These are phyloP conservation scores for Phaeotremella fagi DNA, from an alignment of 768 basidiomycete genomes.

Conservation along the genomic window DNA sequence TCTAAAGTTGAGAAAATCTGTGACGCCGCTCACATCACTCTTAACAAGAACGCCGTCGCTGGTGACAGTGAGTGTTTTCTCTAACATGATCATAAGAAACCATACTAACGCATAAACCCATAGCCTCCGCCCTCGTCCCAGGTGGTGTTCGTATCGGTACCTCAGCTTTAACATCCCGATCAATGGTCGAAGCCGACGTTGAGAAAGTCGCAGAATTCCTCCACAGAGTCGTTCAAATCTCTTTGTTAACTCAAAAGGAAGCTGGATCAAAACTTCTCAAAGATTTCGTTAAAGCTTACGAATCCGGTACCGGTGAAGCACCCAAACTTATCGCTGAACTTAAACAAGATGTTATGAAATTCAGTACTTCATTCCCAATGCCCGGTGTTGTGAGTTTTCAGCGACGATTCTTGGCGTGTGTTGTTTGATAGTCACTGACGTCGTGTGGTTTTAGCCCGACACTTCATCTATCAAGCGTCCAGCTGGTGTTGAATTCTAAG, in stretches of 20 bases:
- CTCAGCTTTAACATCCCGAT: slow-evolving; percentile 85
- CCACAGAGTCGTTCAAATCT: slow-evolving; percentile 89
- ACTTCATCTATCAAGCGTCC: slow-evolving; percentile 41
- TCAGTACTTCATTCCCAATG: slow-evolving; percentile 84
- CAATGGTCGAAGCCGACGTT: slow-evolving; percentile 85
- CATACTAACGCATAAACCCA: too few species aligned
- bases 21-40: slow-evolving; percentile 91
- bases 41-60: slow-evolving; percentile 82
- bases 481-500: slow-evolving; percentile 36
- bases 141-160: slow-evolving; percentile 97
- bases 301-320: slow-evolving; percentile 53
- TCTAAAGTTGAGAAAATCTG: slow-evolving; percentile 98
- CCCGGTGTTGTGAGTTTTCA: slow-evolving; percentile 63
- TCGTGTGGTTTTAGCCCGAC: slow-evolving; percentile 4
- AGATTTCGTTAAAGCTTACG: slow-evolving; percentile 76
- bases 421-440: background rate
- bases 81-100: background rate
- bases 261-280: slow-evolving; percentile 90
- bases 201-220: slow-evolving; percentile 82
- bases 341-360: slow-evolving; percentile 68
- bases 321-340: slow-evolving; percentile 67
- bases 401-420: background rate
- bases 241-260: slow-evolving; percentile 84
- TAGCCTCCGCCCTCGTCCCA: slow-evolving; percentile 80
- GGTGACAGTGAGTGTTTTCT: slow-evolving; percentile 60